Base-by-base conservation (phyloP, 2,329 filamentous ascomycete species). In the Harringtonia lauricola region DNA sequence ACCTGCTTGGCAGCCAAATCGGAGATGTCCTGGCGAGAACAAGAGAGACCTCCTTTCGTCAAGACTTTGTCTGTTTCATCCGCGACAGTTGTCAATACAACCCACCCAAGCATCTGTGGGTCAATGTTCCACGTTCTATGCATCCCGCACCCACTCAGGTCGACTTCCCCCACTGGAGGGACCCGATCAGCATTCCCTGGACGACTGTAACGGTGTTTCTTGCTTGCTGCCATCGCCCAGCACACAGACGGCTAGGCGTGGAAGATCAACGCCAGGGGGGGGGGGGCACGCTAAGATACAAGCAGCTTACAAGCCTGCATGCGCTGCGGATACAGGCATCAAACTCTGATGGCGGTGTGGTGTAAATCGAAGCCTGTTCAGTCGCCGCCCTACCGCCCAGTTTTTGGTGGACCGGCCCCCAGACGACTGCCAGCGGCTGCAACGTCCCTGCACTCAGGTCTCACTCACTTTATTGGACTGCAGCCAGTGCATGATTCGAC, bases 61-160 rank as follows among this genome's bases (percentile, higher is more conserved):
- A 48, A 41, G 24, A 40, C 39, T 37, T 35, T 21, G 24, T 28
- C 44, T 39, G 47, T 50, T 50, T 50, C 47, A 50, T 18, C 29
- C 43, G 29, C 39, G 37, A 38, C 44, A 33, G 30, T 41, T 26
- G 39, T 26, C 34, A 42, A 46, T 41, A 18, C 41, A 46, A 37
- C 30, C 36, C 37, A 39, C 26, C 36, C 35, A 40, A 22, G 35
- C 19, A 42, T 48, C 46, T 36, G 48, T 50, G 48, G 37, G 48
- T 39, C 37, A 33, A 18, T 18, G 29, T 43, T 43, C 37, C 46
- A 37, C 39, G 36, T 29, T n/a, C 21, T 12, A 38, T 14, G 22
- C 17, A 35, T 21, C 28, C 41, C 26, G 28, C 28, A 35, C 26
- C 35, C 36, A 28, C 15, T 39, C 13, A 30, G 28, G 35, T 18